Evolutionary conservation across 2,329 filamentous ascomycete genomes (phyloP).

Genomic region (Aspergillus pseudotamarii): DNA sequence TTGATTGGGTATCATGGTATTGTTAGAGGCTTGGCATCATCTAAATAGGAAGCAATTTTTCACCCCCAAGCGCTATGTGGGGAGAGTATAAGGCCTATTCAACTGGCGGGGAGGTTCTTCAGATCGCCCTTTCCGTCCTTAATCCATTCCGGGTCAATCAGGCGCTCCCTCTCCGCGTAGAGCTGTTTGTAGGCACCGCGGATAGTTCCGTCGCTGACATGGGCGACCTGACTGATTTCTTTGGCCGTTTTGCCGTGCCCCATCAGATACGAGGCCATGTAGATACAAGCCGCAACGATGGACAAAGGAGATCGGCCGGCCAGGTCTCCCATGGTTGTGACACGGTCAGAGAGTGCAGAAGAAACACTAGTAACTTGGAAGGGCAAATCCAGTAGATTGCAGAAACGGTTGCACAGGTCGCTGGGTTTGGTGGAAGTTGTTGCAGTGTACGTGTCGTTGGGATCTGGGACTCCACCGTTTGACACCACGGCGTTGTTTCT

Average conservation of each 20-base stretch:
- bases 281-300: constrained; percentile 93
- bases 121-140: constrained; percentile 70
- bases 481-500: constrained; percentile 53
- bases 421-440: constrained; percentile 78
- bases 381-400: constrained; percentile 76
- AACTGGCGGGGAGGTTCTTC: constrained; percentile 66
- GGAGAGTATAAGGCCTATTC: constrained; percentile 11
- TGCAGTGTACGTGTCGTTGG: constrained; percentile 66
- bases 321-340: constrained; percentile 75
- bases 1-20: constrained; percentile 20
- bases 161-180: constrained; percentile 70
- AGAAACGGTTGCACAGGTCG: constrained; percentile 87
- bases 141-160: constrained; percentile 78
- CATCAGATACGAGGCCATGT: constrained; percentile 88
- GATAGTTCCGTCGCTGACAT: constrained; percentile 95
- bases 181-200: constrained; percentile 92
- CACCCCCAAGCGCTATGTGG: background rate
- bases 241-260: constrained; percentile 78
- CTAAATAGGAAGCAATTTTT: constrained; percentile 12
- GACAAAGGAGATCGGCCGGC: constrained; percentile 93
- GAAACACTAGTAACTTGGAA: constrained; percentile 79
- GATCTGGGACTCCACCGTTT: constrained; percentile 54
- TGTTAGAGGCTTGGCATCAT: background rate
- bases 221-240: constrained; percentile 80
- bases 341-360: constrained; percentile 74